Base-by-base conservation (phyloP, 2,329 filamentous ascomycete species). In the Trichoderma gracile region DNA sequence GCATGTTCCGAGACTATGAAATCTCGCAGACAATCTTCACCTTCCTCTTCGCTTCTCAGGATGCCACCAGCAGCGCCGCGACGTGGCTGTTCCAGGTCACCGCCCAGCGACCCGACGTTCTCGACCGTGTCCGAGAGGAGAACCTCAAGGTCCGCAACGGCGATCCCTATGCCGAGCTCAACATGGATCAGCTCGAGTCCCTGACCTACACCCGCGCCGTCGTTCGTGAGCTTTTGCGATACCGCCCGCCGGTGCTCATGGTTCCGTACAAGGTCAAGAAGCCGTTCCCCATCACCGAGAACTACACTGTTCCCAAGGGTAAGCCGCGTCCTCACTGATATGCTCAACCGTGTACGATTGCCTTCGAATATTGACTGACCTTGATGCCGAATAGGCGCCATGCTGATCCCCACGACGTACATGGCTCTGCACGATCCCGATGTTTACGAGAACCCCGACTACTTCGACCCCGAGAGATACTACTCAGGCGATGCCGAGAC, bases 11-110 rank as follows among this genome's bases (percentile, higher is more conserved):
- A 78, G 91, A 98, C 75, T 90, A 89, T 72, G 93, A 98, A 78
- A 97, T 98, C 73, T 85, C 92, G 64, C 91, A 95, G 82, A 97
- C 94, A 25, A 77, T 98, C 73, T 97, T 97, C 80, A 96, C 94
- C 56, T 97, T 98, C 82, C 84, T 98, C 67, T 98, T 98, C 78
- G 94, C 95, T 67, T 97, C 93, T 3, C 95, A 98, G 79, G 95
- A 99, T 77, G 95, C 95, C 69, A 97, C 95, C 67, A 95, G 90
- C 79, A 96, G 92, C 73, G 94, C 95, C 67, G 88, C 86, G 72
- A 97, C 93, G 60, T 98, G 95, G 93, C 80, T 98, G 68, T 97
- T 97, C 84, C 95, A 99, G 81, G 86, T 92, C 73, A 89, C 92
- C 81, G 93, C 95, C 53, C 92, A 98, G 79, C 89, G 93, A 68